Percentiles rank a stretch among this genome's conserved stretches.
Conservation (phyloP, 2,329 filamentous ascomycete species). For the Knufia fluminis region DNA sequence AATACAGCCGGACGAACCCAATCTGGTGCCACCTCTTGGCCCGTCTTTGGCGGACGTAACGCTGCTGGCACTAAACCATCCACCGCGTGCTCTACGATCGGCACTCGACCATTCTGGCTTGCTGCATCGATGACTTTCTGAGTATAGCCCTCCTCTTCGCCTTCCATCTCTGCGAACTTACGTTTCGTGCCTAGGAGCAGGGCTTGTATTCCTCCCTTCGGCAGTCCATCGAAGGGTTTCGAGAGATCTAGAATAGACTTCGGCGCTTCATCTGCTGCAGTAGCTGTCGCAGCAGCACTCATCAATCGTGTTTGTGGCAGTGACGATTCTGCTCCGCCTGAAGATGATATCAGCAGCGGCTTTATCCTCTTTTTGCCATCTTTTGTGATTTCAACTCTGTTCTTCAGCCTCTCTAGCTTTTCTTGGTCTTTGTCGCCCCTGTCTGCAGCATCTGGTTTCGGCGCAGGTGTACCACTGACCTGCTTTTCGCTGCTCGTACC, state of each 20-base stretch:
- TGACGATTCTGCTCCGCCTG: slow-evolving; percentile 76
- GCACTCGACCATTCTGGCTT: slow-evolving; percentile 57
- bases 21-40: slow-evolving; percentile 63
- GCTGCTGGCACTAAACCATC: slow-evolving; percentile 71
- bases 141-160: slow-evolving; percentile 59
- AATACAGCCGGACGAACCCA: slow-evolving; percentile 80
- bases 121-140: slow-evolving; percentile 52
- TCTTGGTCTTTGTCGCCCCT: slow-evolving; percentile 47
- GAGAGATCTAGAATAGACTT: slow-evolving; percentile 81
- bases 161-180: slow-evolving; percentile 64
- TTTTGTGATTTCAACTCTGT: slow-evolving; percentile 87
- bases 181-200: slow-evolving; percentile 90
- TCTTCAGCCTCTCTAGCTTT: slow-evolving; percentile 65
- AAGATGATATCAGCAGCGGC: slow-evolving; percentile 81
- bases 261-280: slow-evolving; percentile 50
- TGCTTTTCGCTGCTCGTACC: slow-evolving; percentile 10
- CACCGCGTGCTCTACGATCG: slow-evolving; percentile 65
- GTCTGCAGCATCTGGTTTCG: slow-evolving; percentile 26
- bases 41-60: slow-evolving; percentile 50
- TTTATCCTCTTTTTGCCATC: slow-evolving; percentile 95
- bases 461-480: slow-evolving; percentile 5
- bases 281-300: slow-evolving; percentile 54
- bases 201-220: slow-evolving; percentile 75
- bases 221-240: slow-evolving; percentile 86
- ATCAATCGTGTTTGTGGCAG: slow-evolving; percentile 82